These are phyloP conservation scores for Pyrenula massariospora DNA, from an alignment of 495 filamentous ascomycete genomes.

Conservation along the genomic window DNA sequence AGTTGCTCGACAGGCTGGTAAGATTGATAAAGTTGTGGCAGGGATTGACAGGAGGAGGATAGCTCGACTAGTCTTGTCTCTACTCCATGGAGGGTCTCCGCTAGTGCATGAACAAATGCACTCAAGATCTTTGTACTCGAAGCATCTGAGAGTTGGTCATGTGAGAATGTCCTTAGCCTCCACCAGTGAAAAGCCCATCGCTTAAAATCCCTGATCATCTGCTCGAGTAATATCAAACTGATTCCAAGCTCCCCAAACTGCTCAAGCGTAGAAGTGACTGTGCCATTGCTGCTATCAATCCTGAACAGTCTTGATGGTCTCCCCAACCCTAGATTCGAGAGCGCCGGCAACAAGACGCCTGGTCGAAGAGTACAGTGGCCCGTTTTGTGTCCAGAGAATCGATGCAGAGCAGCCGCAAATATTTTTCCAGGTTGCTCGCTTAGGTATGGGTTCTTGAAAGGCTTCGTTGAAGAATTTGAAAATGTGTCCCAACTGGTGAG, in stretches of 20 bases:
- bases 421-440: neutral
- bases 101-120: neutral
- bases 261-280: slow-evolving; percentile 44
- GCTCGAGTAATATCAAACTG: slow-evolving; percentile 49
- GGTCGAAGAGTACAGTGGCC: slow-evolving; percentile 18
- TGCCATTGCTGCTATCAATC: slow-evolving; percentile 44
- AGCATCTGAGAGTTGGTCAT: neutral
- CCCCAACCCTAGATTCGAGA: slow-evolving; percentile 67
- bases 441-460: neutral
- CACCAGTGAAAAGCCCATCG: slow-evolving; percentile 3
- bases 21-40: neutral
- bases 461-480: neutral
- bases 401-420: neutral
- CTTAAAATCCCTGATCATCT: slow-evolving; percentile 53
- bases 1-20: neutral
- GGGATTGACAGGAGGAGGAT: neutral
- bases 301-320: slow-evolving; percentile 69
- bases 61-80: neutral
- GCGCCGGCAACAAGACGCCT: slow-evolving; percentile 43
- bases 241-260: slow-evolving; percentile 57
- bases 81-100: neutral
- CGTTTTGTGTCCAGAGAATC: neutral
- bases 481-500: neutral
- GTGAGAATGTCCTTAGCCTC: neutral
- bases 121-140: neutral